phyloP scores from a whole-genome alignment of 2,329 filamentous ascomycete genomes.

The Dothidotthia symphoricarpi region DNA sequence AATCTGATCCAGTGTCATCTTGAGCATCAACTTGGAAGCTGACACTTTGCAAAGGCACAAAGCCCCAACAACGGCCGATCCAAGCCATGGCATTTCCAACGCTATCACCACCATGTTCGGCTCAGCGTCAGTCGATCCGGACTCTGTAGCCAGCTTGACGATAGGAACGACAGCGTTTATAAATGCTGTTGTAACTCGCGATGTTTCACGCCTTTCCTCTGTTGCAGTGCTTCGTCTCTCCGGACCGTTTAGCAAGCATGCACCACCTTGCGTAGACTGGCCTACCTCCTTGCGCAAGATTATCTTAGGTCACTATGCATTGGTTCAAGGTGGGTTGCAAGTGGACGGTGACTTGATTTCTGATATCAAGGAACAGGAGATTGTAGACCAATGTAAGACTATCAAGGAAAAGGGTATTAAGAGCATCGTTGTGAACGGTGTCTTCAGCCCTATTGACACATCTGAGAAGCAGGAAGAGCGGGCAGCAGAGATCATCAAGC shows the following conservation, averaged over 20 bases:
- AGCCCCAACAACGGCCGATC: constrained; percentile 39
- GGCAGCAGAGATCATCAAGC: constrained; percentile 50
- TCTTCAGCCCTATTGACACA: constrained; percentile 60
- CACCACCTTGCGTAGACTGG: constrained; percentile 53
- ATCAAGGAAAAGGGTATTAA: constrained; percentile 47
- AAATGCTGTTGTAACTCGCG: constrained; percentile 53
- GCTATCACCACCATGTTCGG: constrained; percentile 41
- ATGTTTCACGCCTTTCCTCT: constrained; percentile 50
- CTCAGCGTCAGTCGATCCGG: constrained; percentile 29
- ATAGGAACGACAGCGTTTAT: constrained; percentile 56
- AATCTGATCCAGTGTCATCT: no score
- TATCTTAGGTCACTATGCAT: constrained; percentile 48
- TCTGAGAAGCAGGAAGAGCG: constrained; percentile 53
- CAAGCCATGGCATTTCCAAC: constrained; percentile 38
- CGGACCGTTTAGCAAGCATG: constrained; percentile 49
- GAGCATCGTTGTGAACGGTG: constrained; percentile 56
- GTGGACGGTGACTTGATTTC: constrained; percentile 51
- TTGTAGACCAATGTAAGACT: constrained; percentile 45
- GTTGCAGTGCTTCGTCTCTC: constrained; percentile 56
- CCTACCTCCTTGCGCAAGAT: constrained; percentile 47
- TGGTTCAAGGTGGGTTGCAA: constrained; percentile 51
- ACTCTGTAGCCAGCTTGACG: constrained; percentile 46
- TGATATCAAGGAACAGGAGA: constrained; percentile 46
- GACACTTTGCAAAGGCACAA: constrained; percentile 32
- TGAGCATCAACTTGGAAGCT: neutral